phyloP scores from a whole-genome alignment of 805 yeast genomes.

The Hanseniaspora valbyensis region DNA sequence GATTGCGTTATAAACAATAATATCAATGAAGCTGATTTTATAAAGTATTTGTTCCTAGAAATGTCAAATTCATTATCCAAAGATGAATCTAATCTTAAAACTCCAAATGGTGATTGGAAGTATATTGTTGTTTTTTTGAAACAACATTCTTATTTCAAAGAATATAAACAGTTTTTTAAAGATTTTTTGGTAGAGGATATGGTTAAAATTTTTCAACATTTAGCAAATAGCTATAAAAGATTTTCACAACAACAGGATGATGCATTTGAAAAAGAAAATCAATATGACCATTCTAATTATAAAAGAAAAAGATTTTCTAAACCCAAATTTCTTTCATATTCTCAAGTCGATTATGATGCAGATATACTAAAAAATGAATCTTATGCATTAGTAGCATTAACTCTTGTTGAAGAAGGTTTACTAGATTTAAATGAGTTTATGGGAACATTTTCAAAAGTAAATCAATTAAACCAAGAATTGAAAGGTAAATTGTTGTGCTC shows the following conservation, averaged over 20 bases:
- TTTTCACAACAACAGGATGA: background rate
- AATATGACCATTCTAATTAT: background rate
- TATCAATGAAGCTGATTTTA: background rate
- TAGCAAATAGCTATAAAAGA: background rate
- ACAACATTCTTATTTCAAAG: conserved; percentile 1
- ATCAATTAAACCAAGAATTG: conserved; percentile 41
- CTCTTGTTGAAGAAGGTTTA: background rate
- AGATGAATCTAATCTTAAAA: background rate
- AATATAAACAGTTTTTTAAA: background rate
- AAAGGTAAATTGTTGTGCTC: conserved; percentile 40
- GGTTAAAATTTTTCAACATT: background rate
- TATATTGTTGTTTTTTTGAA: background rate
- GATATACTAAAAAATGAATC: background rate
- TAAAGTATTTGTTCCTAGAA: background rate
- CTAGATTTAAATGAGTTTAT: background rate
- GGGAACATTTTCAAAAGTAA: background rate
- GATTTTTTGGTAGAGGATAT: background rate
- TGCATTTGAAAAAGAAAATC: background rate
- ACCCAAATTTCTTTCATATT: background rate
- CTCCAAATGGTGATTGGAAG: background rate
- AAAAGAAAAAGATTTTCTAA: background rate
- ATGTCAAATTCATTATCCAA: background rate
- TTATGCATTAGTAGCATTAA: background rate
- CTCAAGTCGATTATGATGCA: background rate
- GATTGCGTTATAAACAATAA: background rate